phyloP scores from a whole-genome alignment of 345 rosid species.

The Rhodomyrtus tomentosa region DNA sequence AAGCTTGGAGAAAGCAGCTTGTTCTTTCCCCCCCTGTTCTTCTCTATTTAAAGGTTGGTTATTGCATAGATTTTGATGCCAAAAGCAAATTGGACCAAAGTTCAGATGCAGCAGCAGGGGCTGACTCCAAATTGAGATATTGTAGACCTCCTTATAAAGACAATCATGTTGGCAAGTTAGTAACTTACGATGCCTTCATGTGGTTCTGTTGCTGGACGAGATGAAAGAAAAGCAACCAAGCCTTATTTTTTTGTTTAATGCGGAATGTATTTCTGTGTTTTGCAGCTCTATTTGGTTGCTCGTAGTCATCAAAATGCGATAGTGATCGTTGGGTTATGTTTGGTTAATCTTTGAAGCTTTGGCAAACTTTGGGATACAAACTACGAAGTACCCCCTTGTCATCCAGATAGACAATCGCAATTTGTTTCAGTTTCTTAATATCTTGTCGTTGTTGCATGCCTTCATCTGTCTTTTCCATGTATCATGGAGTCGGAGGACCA shows the following conservation, averaged over 20 bases:
- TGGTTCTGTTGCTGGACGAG: neutral
- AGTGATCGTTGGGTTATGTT: too few relatives aligned
- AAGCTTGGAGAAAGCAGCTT: neutral
- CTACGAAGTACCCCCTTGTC: too few relatives aligned
- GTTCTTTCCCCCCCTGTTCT: neutral
- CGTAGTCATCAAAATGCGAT: neutral
- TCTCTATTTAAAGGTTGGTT: neutral
- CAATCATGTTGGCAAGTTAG: neutral
- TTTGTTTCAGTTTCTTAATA: too few relatives aligned
- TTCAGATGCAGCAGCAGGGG: neutral
- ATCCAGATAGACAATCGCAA: too few relatives aligned
- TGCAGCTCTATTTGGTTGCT: neutral
- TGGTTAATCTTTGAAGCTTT: too few relatives aligned
- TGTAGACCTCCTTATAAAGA: neutral
- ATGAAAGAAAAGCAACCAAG: neutral
- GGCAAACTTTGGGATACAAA: neutral
- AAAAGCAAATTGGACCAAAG: neutral
- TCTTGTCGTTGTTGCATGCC: neutral
- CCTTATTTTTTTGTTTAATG: neutral
- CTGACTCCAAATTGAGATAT: neutral
- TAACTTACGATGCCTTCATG: neutral
- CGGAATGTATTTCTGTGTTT: neutral
- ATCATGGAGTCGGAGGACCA: too few relatives aligned
- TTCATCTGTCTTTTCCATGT: too few relatives aligned
- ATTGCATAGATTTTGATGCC: neutral